phyloP scores from a whole-genome alignment of 495 filamentous ascomycete species.

The Daldinia concentrica region DNA sequence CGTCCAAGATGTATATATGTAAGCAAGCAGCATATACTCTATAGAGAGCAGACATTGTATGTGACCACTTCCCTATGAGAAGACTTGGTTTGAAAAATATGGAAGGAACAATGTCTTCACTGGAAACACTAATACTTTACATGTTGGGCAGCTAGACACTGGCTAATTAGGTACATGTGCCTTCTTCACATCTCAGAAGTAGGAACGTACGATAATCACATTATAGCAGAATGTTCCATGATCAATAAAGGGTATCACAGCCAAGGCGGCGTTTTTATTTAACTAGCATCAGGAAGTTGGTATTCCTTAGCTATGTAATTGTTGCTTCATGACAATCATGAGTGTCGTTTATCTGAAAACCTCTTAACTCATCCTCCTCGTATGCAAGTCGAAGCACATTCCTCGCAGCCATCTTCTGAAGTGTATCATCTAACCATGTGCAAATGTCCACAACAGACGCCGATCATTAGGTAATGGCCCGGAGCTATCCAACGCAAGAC shows the following conservation, averaged over 20 bases:
- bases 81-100: background rate
- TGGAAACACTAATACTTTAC: background rate
- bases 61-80: background rate
- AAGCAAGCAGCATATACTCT: too few species aligned
- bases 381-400: constrained; percentile 27
- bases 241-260: constrained; percentile 27
- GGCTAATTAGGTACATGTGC: background rate
- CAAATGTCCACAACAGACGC: constrained; percentile 18
- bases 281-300: constrained; percentile 7
- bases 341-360: constrained; percentile 25
- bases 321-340: constrained; percentile 40
- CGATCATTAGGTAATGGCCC: constrained; percentile 20
- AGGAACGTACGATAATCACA: constrained; percentile 1
- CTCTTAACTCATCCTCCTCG: constrained; percentile 16
- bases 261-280: constrained; percentile 30
- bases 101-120: constrained; percentile 7
- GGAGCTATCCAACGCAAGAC: constrained; percentile 29
- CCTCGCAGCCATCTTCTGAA: constrained; percentile 18
- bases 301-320: constrained; percentile 29
- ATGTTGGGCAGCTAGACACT: background rate
- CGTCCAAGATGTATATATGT: background rate
- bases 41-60: background rate
- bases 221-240: background rate
- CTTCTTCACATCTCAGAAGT: background rate
- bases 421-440: constrained; percentile 29